Evolutionary conservation across 495 filamentous ascomycete genomes (phyloP).

Genomic region (Aspergillus asperescens): DNA sequence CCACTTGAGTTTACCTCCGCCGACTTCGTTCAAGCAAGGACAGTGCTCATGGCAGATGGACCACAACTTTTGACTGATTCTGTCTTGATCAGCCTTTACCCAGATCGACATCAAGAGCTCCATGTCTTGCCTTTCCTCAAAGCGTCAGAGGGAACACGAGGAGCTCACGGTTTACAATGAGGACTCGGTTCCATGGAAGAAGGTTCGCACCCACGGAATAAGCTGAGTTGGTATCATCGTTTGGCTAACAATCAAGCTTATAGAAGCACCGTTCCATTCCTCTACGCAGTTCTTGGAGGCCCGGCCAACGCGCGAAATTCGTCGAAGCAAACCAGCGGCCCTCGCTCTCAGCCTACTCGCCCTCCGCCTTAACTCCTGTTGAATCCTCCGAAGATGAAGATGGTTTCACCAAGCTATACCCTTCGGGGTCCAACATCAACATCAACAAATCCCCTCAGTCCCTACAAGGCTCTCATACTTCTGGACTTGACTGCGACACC

Average conservation of each 20-base stretch:
- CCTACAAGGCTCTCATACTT: background rate
- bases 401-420: slow-evolving; percentile 3
- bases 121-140: slow-evolving; percentile 21
- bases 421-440: no score
- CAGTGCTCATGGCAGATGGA: background rate
- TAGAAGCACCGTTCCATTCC: slow-evolving; percentile 35
- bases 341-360: slow-evolving; percentile 14
- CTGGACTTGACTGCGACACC: slow-evolving; percentile 15
- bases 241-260: slow-evolving; percentile 3
- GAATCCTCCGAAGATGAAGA: slow-evolving; percentile 36
- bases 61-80: background rate
- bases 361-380: slow-evolving; percentile 34
- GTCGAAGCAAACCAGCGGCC: slow-evolving; percentile 13
- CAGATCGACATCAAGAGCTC: background rate
- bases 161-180: slow-evolving; percentile 12
- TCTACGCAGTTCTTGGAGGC: slow-evolving; percentile 29
- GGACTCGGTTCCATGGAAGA: slow-evolving; percentile 15
- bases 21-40: no score
- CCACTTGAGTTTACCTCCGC: background rate
- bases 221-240: background rate
- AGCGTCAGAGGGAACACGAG: slow-evolving; percentile 24
- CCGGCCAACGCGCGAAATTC: slow-evolving; percentile 16
- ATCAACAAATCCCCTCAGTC: background rate
- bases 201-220: slow-evolving; percentile 13
- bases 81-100: background rate